Percentiles rank a stretch among this genome's conserved stretches.
Conservation (phyloP, 805 yeast genomes). For the Isabelozyma gotoi region DNA sequence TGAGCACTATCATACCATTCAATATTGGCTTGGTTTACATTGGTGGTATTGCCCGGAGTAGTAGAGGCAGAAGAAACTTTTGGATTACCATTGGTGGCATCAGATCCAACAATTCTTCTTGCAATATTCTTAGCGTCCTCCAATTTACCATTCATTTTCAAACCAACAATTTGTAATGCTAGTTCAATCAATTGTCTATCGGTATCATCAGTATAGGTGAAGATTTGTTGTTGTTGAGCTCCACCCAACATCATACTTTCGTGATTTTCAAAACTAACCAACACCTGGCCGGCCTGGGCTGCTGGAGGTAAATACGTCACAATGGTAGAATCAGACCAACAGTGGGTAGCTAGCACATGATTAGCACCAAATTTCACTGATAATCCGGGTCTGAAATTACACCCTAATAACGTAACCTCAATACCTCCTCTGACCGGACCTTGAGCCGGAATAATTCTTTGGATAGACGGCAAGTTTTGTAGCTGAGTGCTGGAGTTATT, state of each 20-base stretch:
- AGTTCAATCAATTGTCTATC: slow-evolving; percentile 92
- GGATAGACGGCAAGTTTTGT: slow-evolving; percentile 54
- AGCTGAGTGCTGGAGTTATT: slow-evolving; percentile 6
- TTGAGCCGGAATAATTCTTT: slow-evolving; percentile 89
- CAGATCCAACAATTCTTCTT: slow-evolving; percentile 79
- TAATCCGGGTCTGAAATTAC: slow-evolving; percentile 80
- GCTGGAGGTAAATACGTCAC: slow-evolving; percentile 95
- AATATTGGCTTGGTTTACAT: slow-evolving; percentile 18
- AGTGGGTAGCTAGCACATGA: slow-evolving; percentile 79
- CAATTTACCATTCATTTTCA: slow-evolving; percentile 92
- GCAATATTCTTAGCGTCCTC: slow-evolving; percentile 96
- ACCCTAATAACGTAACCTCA: slow-evolving; percentile 88
- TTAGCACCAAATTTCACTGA: slow-evolving; percentile 84
- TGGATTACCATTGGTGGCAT: slow-evolving; percentile 14
- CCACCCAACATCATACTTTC: slow-evolving; percentile 31
- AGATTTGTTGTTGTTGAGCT: slow-evolving; percentile 54
- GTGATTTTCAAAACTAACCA: slow-evolving; percentile 73
- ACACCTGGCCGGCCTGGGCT: slow-evolving; percentile 82
- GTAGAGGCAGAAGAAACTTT: slow-evolving; percentile 6
- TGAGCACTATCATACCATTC: slow-evolving; percentile 58
- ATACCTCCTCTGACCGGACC: slow-evolving; percentile 97
- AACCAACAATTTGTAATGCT: slow-evolving; percentile 94
- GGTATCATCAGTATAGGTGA: slow-evolving; percentile 92
- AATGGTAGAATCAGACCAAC: slow-evolving; percentile 94
- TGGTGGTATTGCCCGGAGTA: slow-evolving; percentile 11